Conservation (phyloP, 1,284 basidiomycete genomes). For the Rugosomyces carneus region DNA sequence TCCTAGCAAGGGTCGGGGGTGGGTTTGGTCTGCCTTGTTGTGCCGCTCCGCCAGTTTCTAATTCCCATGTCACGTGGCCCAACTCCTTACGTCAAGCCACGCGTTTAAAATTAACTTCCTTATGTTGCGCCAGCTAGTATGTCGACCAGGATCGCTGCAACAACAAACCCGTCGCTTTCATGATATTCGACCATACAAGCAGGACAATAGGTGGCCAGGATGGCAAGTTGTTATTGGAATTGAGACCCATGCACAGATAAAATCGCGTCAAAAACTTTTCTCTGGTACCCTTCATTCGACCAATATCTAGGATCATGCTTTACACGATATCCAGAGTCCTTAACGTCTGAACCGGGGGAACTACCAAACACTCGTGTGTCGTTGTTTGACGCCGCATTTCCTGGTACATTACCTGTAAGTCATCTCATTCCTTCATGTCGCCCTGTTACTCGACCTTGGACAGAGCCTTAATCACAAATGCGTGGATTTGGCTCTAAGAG, state of each 20-base stretch:
- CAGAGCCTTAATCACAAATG: slow-evolving; percentile 78
- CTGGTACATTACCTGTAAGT: slow-evolving; percentile 86
- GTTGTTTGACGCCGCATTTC: slow-evolving; percentile 85
- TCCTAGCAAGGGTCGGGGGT: too few species aligned
- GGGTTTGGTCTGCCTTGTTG: too few species aligned
- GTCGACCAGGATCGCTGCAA: slow-evolving; percentile 19
- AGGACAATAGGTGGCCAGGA: slow-evolving; percentile 44
- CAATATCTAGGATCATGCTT: slow-evolving; percentile 9
- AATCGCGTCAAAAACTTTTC: slow-evolving; percentile 85
- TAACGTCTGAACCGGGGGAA: slow-evolving; percentile 47
- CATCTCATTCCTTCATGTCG: neutral
- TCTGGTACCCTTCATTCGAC: slow-evolving; percentile 51
- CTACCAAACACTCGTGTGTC: slow-evolving; percentile 76
- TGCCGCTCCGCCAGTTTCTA: slow-evolving; percentile 1
- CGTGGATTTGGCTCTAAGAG: slow-evolving; percentile 76
- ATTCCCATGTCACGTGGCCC: neutral
- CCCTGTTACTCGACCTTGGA: slow-evolving; percentile 4
- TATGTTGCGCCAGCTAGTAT: slow-evolving; percentile 18
- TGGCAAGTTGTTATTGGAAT: slow-evolving; percentile 91
- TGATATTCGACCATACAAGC: slow-evolving; percentile 25
- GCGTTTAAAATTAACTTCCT: neutral
- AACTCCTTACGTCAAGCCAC: neutral
- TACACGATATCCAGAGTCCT: slow-evolving; percentile 33
- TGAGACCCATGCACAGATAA: slow-evolving; percentile 94
- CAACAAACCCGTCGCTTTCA: slow-evolving; percentile 23